These are phyloP conservation scores for Umbelopsis ramanniana DNA, from an alignment of 192 early-diverging fungal species.

Conservation along the genomic window DNA sequence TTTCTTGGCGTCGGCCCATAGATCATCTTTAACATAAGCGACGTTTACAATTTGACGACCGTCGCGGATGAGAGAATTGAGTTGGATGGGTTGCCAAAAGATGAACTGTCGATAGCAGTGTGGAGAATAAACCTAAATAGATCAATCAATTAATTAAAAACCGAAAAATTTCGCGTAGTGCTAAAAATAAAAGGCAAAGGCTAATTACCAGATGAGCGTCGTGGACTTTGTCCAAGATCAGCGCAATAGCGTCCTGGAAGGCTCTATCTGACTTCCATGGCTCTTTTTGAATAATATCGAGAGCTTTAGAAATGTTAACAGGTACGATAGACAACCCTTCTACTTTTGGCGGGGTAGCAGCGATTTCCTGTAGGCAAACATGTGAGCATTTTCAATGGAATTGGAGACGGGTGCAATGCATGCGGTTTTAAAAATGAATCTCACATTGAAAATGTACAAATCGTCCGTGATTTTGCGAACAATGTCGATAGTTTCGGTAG, in stretches of 20 bases:
- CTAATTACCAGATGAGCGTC: slow-evolving; percentile 41
- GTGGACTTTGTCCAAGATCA: slow-evolving; percentile 44
- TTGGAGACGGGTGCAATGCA: background rate
- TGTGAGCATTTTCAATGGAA: background rate
- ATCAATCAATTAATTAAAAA: slow-evolving; percentile 10
- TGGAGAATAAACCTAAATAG: slow-evolving; percentile 36
- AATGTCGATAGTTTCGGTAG: slow-evolving; percentile 38
- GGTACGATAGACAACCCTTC: slow-evolving; percentile 35
- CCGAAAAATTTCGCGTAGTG: background rate
- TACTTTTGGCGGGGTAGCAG: slow-evolving; percentile 31
- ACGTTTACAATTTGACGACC: slow-evolving; percentile 31
- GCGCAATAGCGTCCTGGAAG: slow-evolving; percentile 41
- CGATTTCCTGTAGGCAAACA: slow-evolving; percentile 32
- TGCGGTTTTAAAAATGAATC: background rate
- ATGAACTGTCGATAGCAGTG: slow-evolving; percentile 43
- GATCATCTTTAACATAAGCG: slow-evolving; percentile 41
- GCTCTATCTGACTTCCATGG: slow-evolving; percentile 36
- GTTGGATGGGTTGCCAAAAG: slow-evolving; percentile 45
- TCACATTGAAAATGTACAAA: slow-evolving; percentile 44
- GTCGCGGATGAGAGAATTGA: slow-evolving; percentile 35
- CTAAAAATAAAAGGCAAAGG: slow-evolving; percentile 5
- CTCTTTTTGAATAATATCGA: slow-evolving; percentile 33
- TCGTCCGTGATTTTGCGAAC: slow-evolving; percentile 35
- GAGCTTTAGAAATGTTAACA: slow-evolving; percentile 34
- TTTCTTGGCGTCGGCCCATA: slow-evolving; percentile 38